phyloP scores from a whole-genome alignment of 2,329 filamentous ascomycete genomes.

The Penicillium sp. region DNA sequence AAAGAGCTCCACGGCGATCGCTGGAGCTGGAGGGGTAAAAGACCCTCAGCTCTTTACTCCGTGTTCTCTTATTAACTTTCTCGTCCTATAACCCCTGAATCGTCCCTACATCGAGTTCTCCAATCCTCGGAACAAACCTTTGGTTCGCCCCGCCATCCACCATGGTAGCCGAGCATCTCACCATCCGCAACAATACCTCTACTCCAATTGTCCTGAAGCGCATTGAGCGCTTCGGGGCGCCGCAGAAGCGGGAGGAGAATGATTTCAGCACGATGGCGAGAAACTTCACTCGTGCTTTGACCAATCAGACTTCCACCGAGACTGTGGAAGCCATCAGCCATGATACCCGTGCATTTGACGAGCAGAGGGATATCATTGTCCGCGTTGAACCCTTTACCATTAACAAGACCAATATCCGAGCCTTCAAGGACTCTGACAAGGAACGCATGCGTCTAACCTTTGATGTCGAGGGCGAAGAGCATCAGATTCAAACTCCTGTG shows the following conservation, averaged over 20 bases:
- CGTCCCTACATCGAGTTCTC: neutral
- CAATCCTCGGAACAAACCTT: neutral
- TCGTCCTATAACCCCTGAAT: neutral
- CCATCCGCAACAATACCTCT: slow-evolving; percentile 74
- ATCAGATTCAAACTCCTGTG: slow-evolving; percentile 68
- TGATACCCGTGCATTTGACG: slow-evolving; percentile 56
- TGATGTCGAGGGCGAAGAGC: slow-evolving; percentile 56
- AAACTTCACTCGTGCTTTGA: slow-evolving; percentile 43
- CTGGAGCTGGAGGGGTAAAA: slow-evolving; percentile 15
- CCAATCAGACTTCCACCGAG: slow-evolving; percentile 39
- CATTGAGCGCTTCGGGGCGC: slow-evolving; percentile 66
- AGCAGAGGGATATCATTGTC: slow-evolving; percentile 58
- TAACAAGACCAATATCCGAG: slow-evolving; percentile 56
- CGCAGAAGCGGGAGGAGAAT: slow-evolving; percentile 34
- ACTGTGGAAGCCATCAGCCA: slow-evolving; percentile 41
- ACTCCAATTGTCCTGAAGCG: slow-evolving; percentile 65
- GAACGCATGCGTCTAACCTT: slow-evolving; percentile 72
- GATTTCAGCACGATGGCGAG: slow-evolving; percentile 42
- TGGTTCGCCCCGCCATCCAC: slow-evolving; percentile 5
- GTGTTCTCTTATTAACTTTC: neutral
- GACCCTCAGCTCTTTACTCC: neutral
- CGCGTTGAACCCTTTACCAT: slow-evolving; percentile 63
- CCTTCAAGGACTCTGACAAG: slow-evolving; percentile 51
- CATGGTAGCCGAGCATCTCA: slow-evolving; percentile 49
- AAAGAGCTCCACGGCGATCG: slow-evolving; percentile 8